These are phyloP conservation scores for Rhodocollybia butyracea DNA, from an alignment of 768 basidiomycete genomes.

Conservation along the genomic window DNA sequence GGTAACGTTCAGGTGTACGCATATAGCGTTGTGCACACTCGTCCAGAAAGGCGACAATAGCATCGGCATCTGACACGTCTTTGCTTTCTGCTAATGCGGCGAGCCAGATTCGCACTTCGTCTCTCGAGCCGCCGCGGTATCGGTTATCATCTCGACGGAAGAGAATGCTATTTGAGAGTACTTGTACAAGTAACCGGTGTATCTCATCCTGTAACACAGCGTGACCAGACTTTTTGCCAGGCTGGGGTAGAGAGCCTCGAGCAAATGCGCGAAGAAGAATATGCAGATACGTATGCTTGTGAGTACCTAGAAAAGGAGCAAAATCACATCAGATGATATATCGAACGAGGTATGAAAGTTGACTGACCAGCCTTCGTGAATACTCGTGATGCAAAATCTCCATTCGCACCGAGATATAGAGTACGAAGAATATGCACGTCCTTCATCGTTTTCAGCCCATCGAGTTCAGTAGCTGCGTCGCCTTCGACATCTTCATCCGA, in stretches of 20 bases:
- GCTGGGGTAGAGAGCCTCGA: slow-evolving; percentile 35
- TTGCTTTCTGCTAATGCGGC: neutral
- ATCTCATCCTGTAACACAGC: slow-evolving; percentile 46
- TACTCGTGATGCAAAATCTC: neutral
- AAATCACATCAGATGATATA: neutral
- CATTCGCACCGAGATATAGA: neutral
- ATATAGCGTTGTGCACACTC: slow-evolving; percentile 81
- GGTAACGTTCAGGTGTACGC: slow-evolving; percentile 82
- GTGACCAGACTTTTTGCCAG: neutral
- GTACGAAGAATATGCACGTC: neutral
- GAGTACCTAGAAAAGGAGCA: slow-evolving; percentile 27
- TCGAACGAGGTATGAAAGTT: neutral
- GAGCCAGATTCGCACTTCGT: neutral
- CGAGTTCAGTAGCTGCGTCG: neutral
- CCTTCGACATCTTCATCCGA: neutral
- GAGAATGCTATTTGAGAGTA: slow-evolving; percentile 70
- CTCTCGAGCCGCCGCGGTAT: neutral
- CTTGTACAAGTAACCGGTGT: slow-evolving; percentile 49
- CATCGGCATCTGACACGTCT: slow-evolving; percentile 46
- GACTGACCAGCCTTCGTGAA: neutral
- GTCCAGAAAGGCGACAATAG: slow-evolving; percentile 70
- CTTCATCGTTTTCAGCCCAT: neutral
- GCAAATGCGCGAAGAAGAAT: slow-evolving; percentile 68
- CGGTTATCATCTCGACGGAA: slow-evolving; percentile 63
- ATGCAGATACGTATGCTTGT: slow-evolving; percentile 64